These are phyloP conservation scores for Pleurotus tuber-regium DNA, from an alignment of 768 basidiomycete species.

Conservation along the genomic window DNA sequence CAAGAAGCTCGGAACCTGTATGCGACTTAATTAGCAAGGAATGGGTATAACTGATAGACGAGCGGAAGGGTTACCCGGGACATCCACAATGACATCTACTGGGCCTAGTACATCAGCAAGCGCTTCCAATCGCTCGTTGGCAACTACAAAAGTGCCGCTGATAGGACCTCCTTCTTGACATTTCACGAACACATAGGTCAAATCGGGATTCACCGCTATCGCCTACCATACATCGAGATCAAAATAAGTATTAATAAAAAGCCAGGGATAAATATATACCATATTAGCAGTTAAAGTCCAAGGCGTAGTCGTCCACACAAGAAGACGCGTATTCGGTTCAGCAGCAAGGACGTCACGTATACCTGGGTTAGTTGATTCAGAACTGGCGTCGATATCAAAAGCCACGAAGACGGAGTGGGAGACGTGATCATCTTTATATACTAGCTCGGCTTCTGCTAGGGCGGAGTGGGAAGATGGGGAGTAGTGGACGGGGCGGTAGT, in stretches of 20 bases:
- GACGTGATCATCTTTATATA: slow-evolving; percentile 84
- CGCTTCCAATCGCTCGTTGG: slow-evolving; percentile 46
- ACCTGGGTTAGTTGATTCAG: slow-evolving; percentile 16
- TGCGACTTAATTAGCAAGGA: slow-evolving; percentile 16
- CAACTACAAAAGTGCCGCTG: slow-evolving; percentile 40
- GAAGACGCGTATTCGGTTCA: slow-evolving; percentile 42
- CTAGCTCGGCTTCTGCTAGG: slow-evolving; percentile 91
- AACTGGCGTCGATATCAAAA: slow-evolving; percentile 55
- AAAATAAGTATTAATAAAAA: not conserved
- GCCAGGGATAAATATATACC: slow-evolving; percentile 40
- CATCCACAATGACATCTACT: slow-evolving; percentile 31
- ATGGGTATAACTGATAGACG: not conserved
- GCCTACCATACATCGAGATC: slow-evolving; percentile 47
- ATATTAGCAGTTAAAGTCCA: slow-evolving; percentile 97
- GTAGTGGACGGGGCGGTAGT: slow-evolving; percentile 89
- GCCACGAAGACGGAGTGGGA: slow-evolving; percentile 87
- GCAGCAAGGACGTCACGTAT: slow-evolving; percentile 31
- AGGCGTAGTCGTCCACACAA: slow-evolving; percentile 97
- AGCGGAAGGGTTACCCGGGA: slow-evolving; percentile 30
- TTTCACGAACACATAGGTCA: slow-evolving; percentile 60
- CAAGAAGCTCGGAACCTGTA: slow-evolving; percentile 55
- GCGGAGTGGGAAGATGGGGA: slow-evolving; percentile 95
- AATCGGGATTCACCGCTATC: slow-evolving; percentile 79
- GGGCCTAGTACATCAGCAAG: slow-evolving; percentile 34
- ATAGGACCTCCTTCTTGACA: slow-evolving; percentile 14